Evolutionary conservation across 2,329 filamentous ascomycete species (phyloP).

Genomic region (Fusarium albosuccineum): DNA sequence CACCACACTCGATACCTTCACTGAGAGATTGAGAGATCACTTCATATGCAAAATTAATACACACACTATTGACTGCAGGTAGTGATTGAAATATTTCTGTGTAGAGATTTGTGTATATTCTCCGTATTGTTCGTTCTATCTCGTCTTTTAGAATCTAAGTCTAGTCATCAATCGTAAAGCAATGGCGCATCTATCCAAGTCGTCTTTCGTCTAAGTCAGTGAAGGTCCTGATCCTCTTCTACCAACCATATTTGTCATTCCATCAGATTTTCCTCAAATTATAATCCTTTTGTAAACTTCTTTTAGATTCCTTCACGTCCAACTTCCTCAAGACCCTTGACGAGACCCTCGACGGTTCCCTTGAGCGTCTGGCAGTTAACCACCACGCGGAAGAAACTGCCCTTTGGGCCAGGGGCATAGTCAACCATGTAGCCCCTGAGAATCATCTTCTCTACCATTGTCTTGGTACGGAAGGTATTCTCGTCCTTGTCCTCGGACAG

Average conservation of each 20-base stretch:
- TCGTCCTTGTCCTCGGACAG: slow-evolving; percentile 57
- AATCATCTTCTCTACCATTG: slow-evolving; percentile 63
- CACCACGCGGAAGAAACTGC: slow-evolving; percentile 71
- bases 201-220: background rate
- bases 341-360: slow-evolving; percentile 65
- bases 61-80: no score
- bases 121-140: background rate
- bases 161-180: background rate
- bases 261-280: background rate
- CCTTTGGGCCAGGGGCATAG: slow-evolving; percentile 68
- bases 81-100: no score
- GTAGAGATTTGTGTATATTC: no score
- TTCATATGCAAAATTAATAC: no score
- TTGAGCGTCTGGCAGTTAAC: slow-evolving; percentile 68
- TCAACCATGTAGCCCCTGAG: slow-evolving; percentile 70
- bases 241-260: background rate
- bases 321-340: slow-evolving; percentile 65
- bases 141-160: slow-evolving; percentile 5
- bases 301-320: slow-evolving; percentile 46
- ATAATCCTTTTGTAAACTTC: background rate
- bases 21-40: no score
- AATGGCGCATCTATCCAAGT: background rate
- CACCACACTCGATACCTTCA: background rate
- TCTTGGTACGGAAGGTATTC: slow-evolving; percentile 64
- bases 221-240: background rate